Evolutionary conservation across 306 rosid species (phyloP), one percentile per base, ranked within the genome.

Genomic region (Prunus dulcis): DNA sequence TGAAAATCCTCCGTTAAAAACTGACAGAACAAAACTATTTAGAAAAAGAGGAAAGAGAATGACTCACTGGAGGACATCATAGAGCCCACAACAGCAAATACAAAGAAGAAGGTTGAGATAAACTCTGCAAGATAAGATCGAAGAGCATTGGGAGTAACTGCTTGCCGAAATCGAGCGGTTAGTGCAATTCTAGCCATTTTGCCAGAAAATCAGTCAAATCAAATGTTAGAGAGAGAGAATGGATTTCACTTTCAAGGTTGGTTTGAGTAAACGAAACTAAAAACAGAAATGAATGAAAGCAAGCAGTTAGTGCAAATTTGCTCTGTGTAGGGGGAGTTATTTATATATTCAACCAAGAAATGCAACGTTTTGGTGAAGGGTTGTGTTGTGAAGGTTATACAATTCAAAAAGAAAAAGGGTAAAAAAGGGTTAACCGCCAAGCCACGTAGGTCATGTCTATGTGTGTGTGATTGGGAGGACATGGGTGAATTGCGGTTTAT

Each of bases 71-170:
- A 88, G 32, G 98, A 82, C 93, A 95, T 95, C 76, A 79, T 74
- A 6, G 98, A 82, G 60, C 89, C 97, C 4, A 95, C 78, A 0
- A 89, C 92, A 0, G 85, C 52, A 67, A 92, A 84, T 27, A 92
- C 96, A 71, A 73, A 94, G 88, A 92, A 85, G 90, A 92, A 94
- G 18, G 98, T 94, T 25, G 95, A 92, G 81, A 95, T 85, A 75
- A 92, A 95, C 87, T 95, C 96, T 0, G 97, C 91, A 3, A 89
- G 77, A 22, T 95, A 95, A 13, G 97, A 84, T 23, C 98, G 89
- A 72, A 95, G 73, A 5, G 97, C 94, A 53, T 76, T 69, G 41
- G 90, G 58, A 5, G 93, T 82, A 60, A 92, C 14, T 2, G 94
- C 88, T 51, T 90, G 85, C 28, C 79, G 85, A 46, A 86, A 87